Base-by-base conservation (phyloP, 257 asterid species). In the Pogostemon cablin region DNA sequence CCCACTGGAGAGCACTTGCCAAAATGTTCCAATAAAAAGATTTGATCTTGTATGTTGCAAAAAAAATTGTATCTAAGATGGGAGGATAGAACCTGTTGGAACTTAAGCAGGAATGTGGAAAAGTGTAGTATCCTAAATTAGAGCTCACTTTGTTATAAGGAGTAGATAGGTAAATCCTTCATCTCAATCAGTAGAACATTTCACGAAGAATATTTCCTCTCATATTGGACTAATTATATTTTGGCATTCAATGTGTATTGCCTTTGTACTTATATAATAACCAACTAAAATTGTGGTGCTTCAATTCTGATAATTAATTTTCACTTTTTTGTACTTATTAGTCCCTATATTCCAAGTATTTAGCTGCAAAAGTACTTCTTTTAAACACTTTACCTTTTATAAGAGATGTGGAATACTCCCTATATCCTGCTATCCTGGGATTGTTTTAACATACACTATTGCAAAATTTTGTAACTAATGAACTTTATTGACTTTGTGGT, bases 381-480 rank as follows among this genome's bases (percentile, higher is more conserved):
- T 12, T 65, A 42, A 37, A 70, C 67, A 43, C 66, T 48, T 57
- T 68, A 39, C 73, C 75, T 17, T 63, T 62, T 60, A 10, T 7
- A 53, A 32, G 71, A 60, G 59, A 52, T 38, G 66, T 67, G 47
- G 8, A 34, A 60, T 68, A 25, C 32, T 25, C 1, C 32, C 32
- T 25, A 1, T 25, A 25, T 25, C 32, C 32, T 25, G 32, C 32
- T 25, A 25, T 25, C 32, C 32, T 25, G 32, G 32, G 32, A 25
- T 25, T 25, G 32, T 0, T 25, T 25, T 25, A 1, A 1, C 32
- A 1, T 25, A 25, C 32, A 25, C 1, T 25, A 25, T 25, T 25
- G 32, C 25, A 20, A 25, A 25, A 25, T 25, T 25, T 25, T 25
- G 32, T 25, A 25, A 25, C 32, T 25, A 25, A 25, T 25, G 32